Percentiles rank a stretch among this genome's conserved stretches.
These are phyloP conservation scores for Hyaloscypha variabilis DNA, from an alignment of 495 filamentous ascomycete species.

Conservation along the genomic window DNA sequence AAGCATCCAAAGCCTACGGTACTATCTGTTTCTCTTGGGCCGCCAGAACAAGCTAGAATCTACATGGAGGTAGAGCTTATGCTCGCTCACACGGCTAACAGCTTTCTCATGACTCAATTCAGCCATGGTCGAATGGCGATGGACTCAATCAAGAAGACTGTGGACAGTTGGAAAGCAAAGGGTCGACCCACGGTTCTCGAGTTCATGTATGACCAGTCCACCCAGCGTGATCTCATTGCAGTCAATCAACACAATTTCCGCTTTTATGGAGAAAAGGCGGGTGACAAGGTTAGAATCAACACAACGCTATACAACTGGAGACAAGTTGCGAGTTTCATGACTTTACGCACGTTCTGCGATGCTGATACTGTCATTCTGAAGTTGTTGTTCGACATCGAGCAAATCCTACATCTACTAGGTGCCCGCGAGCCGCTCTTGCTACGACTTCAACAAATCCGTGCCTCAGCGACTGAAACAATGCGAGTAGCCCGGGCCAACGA, in stretches of 20 bases:
- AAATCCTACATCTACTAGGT: constrained; percentile 56
- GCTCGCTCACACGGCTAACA: constrained; percentile 53
- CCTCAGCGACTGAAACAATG: constrained; percentile 21
- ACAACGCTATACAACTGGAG: constrained; percentile 57
- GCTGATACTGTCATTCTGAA: constrained; percentile 57
- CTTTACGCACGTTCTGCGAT: constrained; percentile 56
- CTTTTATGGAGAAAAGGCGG: constrained; percentile 48
- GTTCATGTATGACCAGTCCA: constrained; percentile 60
- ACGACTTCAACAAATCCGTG: constrained; percentile 25
- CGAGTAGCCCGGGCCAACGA: constrained; percentile 7
- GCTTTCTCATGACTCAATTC: constrained; percentile 51
- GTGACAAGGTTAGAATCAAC: constrained; percentile 42
- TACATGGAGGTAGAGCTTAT: constrained; percentile 59
- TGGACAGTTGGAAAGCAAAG: constrained; percentile 49
- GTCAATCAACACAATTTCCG: constrained; percentile 51
- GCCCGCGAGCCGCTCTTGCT: constrained; percentile 33
- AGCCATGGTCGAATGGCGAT: constrained; percentile 46
- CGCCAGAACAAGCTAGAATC: constrained; percentile 49
- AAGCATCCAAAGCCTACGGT: constrained; percentile 22
- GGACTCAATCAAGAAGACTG: constrained; percentile 50
- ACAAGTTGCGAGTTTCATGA: constrained; percentile 50
- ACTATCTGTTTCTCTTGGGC: constrained; percentile 47
- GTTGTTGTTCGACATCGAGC: constrained; percentile 53
- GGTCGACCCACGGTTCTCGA: constrained; percentile 56
- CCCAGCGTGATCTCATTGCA: constrained; percentile 54